phyloP scores from a whole-genome alignment of 78 protist species.

The Abeoforma whisleri region DNA sequence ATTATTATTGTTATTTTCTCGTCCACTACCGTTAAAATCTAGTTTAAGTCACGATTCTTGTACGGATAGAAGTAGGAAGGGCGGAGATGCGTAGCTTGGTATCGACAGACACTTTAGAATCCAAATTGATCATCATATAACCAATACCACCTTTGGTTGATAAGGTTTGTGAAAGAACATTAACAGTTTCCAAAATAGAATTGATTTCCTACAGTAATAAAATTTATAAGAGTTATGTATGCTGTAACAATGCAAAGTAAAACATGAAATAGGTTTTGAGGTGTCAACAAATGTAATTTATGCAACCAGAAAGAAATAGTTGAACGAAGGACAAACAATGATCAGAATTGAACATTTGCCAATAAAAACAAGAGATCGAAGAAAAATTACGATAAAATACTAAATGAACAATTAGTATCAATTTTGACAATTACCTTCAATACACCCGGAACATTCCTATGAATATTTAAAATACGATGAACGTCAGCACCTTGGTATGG shows the following conservation, averaged over 20 bases:
- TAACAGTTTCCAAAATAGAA: slow-evolving; percentile 52
- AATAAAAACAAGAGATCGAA: neutral
- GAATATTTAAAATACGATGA: slow-evolving; percentile 71
- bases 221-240: neutral
- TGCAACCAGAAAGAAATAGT: neutral
- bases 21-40: no score
- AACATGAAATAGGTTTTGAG: neutral
- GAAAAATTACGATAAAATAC: neutral
- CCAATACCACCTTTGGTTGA: slow-evolving; percentile 54
- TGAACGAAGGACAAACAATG: neutral
- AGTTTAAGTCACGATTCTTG: slow-evolving; percentile 61
- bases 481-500: slow-evolving; percentile 28
- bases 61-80: slow-evolving; percentile 55
- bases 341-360: neutral
- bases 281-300: neutral
- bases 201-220: slow-evolving; percentile 47
- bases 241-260: neutral
- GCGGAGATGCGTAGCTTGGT: slow-evolving; percentile 55
- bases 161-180: slow-evolving; percentile 56
- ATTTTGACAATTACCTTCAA: slow-evolving; percentile 46
- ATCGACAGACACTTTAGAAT: slow-evolving; percentile 51
- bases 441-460: slow-evolving; percentile 82
- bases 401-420: no score
- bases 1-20: no score
- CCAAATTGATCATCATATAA: slow-evolving; percentile 64